Evolutionary conservation across 805 yeast genomes (phyloP), one percentile per base, ranked within the genome.

Genomic region (Metschnikowia rubicola): DNA sequence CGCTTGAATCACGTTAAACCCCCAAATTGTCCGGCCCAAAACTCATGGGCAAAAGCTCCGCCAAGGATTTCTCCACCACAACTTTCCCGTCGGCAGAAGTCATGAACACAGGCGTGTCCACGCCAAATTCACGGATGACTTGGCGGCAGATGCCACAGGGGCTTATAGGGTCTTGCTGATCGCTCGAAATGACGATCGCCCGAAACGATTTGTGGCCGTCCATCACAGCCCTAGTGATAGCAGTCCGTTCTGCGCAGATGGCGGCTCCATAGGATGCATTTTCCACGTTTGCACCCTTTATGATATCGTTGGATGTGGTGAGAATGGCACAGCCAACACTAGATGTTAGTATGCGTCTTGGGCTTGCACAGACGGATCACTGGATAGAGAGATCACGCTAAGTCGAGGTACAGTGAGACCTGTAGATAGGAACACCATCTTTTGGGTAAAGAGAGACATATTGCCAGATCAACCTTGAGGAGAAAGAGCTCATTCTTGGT

Each of bases 91-190:
- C 76, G 1, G 61, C 63, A 39, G 80, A 76, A 60, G 82, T 85
- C 94, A 92, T 84, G 61, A 77, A 80, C 2, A 92, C 66, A 0
- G 87, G 86, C 28, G 80, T 60, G 8, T 75, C 71, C 8, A 63
- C 59, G 0, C 83, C 79, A 64, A 91, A 92, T 64, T 92, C 99
- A 34, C 96, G 73, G 30, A 92, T 80, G 46, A 86, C 79, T 65
- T 92, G 99, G 44, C 99, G 74, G 60, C 99, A 92, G 33, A 94
- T 84, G 3, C 99, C 99, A 64, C 99, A 92, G 0, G 99, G 99
- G 9, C 91, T 73, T 10, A 86, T 82, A 30, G 83, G 77, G 2
- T 75, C 76, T 1, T 61, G 59, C 37, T 75, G 56, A 59, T 84
- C 91, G 19, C 87, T 77, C 3, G 86, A 71, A 9, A 88, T 78